phyloP scores from a whole-genome alignment of 306 rosid genomes.

The Sphenostylis stenocarpa region DNA sequence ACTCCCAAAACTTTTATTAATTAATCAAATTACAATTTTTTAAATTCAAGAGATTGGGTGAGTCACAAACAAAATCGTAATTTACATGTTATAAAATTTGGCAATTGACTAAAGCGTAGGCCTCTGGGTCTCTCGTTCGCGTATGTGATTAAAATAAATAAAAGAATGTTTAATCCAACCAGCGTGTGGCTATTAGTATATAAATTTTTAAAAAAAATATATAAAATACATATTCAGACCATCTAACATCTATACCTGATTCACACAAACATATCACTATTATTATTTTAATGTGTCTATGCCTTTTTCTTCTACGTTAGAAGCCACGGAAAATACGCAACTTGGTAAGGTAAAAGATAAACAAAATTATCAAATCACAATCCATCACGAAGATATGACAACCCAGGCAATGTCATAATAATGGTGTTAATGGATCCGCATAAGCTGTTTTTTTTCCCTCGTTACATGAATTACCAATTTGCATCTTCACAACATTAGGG shows the following conservation, averaged over 20 bases:
- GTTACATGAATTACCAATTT: not conserved
- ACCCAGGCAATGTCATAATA: not conserved
- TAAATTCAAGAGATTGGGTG: too few relatives aligned
- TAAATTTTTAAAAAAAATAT: not conserved
- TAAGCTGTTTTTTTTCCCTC: not conserved
- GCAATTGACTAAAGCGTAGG: too few relatives aligned
- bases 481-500: not conserved
- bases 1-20: too few relatives aligned
- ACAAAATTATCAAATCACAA: not conserved
- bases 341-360: too few relatives aligned
- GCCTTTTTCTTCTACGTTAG: not conserved
- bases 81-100: too few relatives aligned
- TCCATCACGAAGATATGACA: not conserved
- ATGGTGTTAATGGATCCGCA: not conserved
- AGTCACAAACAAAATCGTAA: too few relatives aligned
- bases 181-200: not conserved
- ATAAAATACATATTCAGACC: not conserved
- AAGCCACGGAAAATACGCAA: not conserved
- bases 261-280: not conserved
- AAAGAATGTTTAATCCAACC: too few relatives aligned
- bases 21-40: too few relatives aligned
- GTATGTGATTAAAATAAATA: too few relatives aligned
- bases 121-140: too few relatives aligned
- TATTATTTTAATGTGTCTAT: not conserved
- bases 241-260: not conserved